Percentiles rank a stretch among this genome's conserved stretches.
Evolutionary conservation across 202 grass and related monocot genomes (phyloP).

Genomic region (Cymbopogon flexuosus): DNA sequence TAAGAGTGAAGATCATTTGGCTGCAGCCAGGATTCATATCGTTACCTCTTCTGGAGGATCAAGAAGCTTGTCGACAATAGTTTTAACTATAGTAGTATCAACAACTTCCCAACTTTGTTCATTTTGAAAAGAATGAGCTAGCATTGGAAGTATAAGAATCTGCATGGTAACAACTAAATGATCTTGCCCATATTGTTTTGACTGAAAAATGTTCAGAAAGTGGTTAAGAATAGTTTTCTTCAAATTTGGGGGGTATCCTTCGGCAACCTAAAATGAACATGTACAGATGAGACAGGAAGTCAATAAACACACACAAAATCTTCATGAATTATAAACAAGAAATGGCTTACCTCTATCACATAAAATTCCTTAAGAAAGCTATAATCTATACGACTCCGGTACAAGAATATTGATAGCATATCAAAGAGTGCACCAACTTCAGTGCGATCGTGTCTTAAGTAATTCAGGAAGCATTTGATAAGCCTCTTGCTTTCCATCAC

Average conservation of each 20-base stretch:
- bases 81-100: slow-evolving; percentile 82
- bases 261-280: slow-evolving; percentile 66
- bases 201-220: slow-evolving; percentile 92
- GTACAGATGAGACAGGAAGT: slow-evolving; percentile 15
- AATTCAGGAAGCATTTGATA: slow-evolving; percentile 98
- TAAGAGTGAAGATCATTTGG: not conserved
- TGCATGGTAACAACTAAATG: slow-evolving; percentile 98
- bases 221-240: slow-evolving; percentile 89
- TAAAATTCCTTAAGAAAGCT: slow-evolving; percentile 98
- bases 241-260: slow-evolving; percentile 79
- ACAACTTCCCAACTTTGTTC: slow-evolving; percentile 96
- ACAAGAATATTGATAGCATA: slow-evolving; percentile 98
- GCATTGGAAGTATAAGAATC: slow-evolving; percentile 98
- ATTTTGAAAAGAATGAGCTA: slow-evolving; percentile 98
- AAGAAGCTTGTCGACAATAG: slow-evolving; percentile 95
- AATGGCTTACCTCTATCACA: slow-evolving; percentile 75
- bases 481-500: slow-evolving; percentile 99
- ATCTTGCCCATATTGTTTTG: slow-evolving; percentile 95
- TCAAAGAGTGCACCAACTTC: slow-evolving; percentile 97
- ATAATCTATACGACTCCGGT: slow-evolving; percentile 93
- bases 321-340: slow-evolving; percentile 10
- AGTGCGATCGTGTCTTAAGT: slow-evolving; percentile 71
- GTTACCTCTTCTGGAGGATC: slow-evolving; percentile 96
- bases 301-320: slow-evolving; percentile 3
- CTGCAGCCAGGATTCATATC: slow-evolving; percentile 5